Conservation (phyloP, 2,329 filamentous ascomycete genomes). For the Lecanicillium sp. region DNA sequence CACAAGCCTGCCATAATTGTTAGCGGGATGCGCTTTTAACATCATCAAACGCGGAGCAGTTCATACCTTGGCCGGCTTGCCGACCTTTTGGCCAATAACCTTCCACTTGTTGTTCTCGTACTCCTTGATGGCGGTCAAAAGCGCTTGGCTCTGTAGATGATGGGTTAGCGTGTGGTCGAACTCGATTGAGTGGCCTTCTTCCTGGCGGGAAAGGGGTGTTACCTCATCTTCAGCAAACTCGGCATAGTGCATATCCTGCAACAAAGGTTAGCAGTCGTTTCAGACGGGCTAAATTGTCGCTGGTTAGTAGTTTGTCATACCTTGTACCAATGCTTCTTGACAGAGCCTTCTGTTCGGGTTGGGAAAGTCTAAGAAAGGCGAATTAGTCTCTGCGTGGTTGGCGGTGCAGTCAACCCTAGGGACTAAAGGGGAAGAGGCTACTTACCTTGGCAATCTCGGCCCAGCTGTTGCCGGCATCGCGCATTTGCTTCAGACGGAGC, state of each 20-base stretch:
- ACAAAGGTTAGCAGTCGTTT: not conserved
- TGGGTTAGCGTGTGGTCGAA: conserved; percentile 7
- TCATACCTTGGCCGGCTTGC: conserved; percentile 80
- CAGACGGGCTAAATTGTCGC: no score
- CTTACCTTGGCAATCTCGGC: conserved; percentile 98
- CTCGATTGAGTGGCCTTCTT: not conserved
- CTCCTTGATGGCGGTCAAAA: conserved; percentile 93
- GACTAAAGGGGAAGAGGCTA: conserved; percentile 22
- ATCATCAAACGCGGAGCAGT: no score
- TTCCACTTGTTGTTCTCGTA: conserved; percentile 99
- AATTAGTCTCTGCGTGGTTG: conserved; percentile 3
- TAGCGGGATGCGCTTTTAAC: no score
- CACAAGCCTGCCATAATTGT: conserved; percentile 32
- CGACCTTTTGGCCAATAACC: conserved; percentile 89
- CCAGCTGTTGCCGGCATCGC: conserved; percentile 90
- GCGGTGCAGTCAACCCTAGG: not conserved
- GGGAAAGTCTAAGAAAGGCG: conserved; percentile 67
- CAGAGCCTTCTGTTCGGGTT: conserved; percentile 86
- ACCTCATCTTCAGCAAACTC: conserved; percentile 98
- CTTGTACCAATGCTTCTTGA: conserved; percentile 99
- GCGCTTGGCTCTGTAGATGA: conserved; percentile 56
- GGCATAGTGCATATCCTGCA: conserved; percentile 95
- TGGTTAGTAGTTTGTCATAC: conserved; percentile 34
- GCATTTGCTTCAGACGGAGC: conserved; percentile 84
- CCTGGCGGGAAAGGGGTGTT: conserved; percentile 22